Evolutionary conservation across 108 stramenopile genomes (phyloP).

Genomic region (Cyclotella kingstonii): DNA sequence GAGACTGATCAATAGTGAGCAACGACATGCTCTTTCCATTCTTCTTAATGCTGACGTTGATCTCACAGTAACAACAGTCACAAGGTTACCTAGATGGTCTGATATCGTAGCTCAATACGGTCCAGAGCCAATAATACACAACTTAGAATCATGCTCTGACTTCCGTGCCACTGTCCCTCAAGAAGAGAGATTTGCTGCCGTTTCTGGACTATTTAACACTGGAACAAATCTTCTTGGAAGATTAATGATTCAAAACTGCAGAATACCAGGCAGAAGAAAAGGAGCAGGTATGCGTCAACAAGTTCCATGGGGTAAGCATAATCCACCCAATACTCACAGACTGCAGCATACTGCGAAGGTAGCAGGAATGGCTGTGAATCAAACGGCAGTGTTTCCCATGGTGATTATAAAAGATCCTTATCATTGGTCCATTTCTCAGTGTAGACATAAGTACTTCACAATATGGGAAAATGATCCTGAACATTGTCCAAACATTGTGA

Average conservation of each 20-base stretch:
- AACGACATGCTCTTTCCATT: slow-evolving; percentile 1
- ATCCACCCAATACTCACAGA: slow-evolving; percentile 53
- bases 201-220: slow-evolving; percentile 73
- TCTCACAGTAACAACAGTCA: slow-evolving; percentile 1
- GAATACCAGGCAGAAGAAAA: slow-evolving; percentile 50
- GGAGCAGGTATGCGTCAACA: slow-evolving; percentile 61
- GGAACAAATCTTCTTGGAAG: slow-evolving; percentile 71
- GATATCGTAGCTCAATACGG: slow-evolving; percentile 16
- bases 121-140: slow-evolving; percentile 1
- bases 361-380: slow-evolving; percentile 34
- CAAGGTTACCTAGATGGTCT: neutral
- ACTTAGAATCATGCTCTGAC: slow-evolving; percentile 40
- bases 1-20: neutral
- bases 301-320: slow-evolving; percentile 76
- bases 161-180: slow-evolving; percentile 39
- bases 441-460: slow-evolving; percentile 59
- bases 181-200: slow-evolving; percentile 54
- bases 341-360: slow-evolving; percentile 34
- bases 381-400: slow-evolving; percentile 60
- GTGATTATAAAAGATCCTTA: slow-evolving; percentile 69
- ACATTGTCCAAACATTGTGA: slow-evolving; percentile 15
- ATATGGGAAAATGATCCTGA: slow-evolving; percentile 40
- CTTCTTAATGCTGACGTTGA: slow-evolving; percentile 2
- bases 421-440: slow-evolving; percentile 66
- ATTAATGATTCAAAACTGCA: slow-evolving; percentile 60